Evolutionary conservation across 768 basidiomycete genomes (phyloP), one percentile per base, ranked within the genome.

Genomic region (Tricholomella constricta): DNA sequence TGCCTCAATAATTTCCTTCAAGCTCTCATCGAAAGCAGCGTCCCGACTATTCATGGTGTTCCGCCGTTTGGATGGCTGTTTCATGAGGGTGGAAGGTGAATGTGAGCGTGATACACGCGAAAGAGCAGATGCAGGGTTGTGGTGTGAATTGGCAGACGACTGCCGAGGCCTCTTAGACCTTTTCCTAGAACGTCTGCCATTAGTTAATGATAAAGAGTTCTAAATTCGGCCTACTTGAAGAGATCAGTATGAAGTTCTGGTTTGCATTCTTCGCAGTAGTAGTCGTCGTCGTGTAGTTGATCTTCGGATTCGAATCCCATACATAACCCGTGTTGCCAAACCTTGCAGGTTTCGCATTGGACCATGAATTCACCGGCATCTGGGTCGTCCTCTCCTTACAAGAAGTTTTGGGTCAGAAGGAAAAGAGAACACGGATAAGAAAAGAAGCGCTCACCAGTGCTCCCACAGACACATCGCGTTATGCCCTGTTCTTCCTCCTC

Each of bases 1-100:
- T 34, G 82, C 83, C 61, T 88, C 85, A 45, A 91, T 84, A 48
- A 89, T 73, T 62, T 88, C 87, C 66, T 88, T 86, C 51, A 90
- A 67, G 65, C 86, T 92, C 65, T 94, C 90, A 66, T 96, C 95
- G 66, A 94, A 95, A 11, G 86, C 88, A 14, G 95, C 92, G 68
- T 97, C 96, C 52, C 96, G 78, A 63, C 92, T 95, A 69, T 98
- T 98, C 94, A 99, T 96, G 45, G 97, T 99, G 62, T 92, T 94
- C 55, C 97, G 80, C 47, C 92, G 84, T 73, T 94, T 96, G 35
- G 89, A 80, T n/a, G 82, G 78, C 62, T 84, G 83, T 56, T 84
- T 85, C 31, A 79, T 63, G 19, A 71, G 60, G 67, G 78, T 73
- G 8, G 75, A 75, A 2, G 88, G 91, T 22, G 87, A 91, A 68